Base-by-base conservation (phyloP, 805 yeast species). In the Candida easanensis region DNA sequence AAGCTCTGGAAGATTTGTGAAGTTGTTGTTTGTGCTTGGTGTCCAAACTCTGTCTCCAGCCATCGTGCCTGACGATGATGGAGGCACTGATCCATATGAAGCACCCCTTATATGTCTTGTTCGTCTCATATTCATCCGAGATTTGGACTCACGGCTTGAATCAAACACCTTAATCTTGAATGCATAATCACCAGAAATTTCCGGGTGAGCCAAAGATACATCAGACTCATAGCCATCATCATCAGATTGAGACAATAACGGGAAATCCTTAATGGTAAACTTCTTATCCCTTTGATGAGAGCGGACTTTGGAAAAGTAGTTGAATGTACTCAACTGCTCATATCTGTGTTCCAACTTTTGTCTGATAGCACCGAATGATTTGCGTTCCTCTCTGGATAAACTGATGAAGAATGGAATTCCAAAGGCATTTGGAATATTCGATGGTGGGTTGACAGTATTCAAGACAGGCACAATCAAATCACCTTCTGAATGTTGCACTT, bases 391-490 rank as follows among this genome's bases (percentile, higher is more conserved):
- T 27, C 69, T 66, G 2, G 72, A 40, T 11, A 88, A 55, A 0
- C 80, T 72, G 22, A 89, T 68, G 52, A 89, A 81, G 53, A 88
- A 79, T 3, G 98, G 98, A 1, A 82, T 60, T 2, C 89, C 95
- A 64, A 88, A 85, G 1, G 80, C 63, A 33, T 70, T 70, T 1
- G 73, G 69, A 11, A 65, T 58, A 65, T 42, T 67, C 43, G 60
- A 71, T 63, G 53, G 69, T 58, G 51, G 72, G 56, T 33, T 61
- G 46, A 59, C 56, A 0, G 76, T 66, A 48, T 71, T 81, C 42
- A 80, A 62, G 0, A 85, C 81, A 0, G 93, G 91, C 8, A 84
- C 69, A 18, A 83, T 65, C 5, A 77, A 50, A 50, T 78, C 78
- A 31, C 73, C 77, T 64, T 69, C 41, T 17, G 56, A 36, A 49